These are phyloP conservation scores for Saccharomycopsis phalli DNA, from an alignment of 1,139 yeast genomes.

Conservation along the genomic window DNA sequence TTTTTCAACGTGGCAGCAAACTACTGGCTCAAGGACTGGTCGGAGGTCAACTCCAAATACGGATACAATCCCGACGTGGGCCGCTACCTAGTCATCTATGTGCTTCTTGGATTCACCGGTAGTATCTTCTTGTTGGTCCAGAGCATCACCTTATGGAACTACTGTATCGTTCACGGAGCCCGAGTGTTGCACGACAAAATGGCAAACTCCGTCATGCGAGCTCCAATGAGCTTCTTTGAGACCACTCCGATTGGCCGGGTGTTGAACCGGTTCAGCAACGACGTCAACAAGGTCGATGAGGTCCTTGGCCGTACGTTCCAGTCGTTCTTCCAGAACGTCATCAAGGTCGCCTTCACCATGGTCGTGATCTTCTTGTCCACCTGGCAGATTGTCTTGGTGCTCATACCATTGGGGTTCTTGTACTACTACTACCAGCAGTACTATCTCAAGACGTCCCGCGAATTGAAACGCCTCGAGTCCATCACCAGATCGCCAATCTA, in stretches of 20 bases:
- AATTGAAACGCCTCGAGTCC: conserved; percentile 88
- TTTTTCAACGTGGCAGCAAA: conserved; percentile 55
- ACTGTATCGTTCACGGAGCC: conserved; percentile 80
- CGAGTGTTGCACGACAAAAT: conserved; percentile 65
- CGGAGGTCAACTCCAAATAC: conserved; percentile 66
- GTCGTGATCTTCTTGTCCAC: conserved; percentile 80
- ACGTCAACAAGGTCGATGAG: conserved; percentile 88
- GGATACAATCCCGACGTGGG: conserved; percentile 67
- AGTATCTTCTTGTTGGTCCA: conserved; percentile 56
- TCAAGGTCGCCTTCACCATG: conserved; percentile 73
- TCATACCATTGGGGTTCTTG: conserved; percentile 61
- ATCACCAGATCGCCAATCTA: conserved; percentile 89
- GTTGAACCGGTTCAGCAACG: conserved; percentile 88
- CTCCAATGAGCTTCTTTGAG: conserved; percentile 97
- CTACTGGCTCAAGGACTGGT: conserved; percentile 96
- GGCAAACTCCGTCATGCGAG: conserved; percentile 74
- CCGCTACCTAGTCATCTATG: conserved; percentile 67
- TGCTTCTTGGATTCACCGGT: conserved; percentile 63
- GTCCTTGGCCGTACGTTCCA: conserved; percentile 75
- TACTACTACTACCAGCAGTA: conserved; percentile 83
- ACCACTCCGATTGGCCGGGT: conserved; percentile 96
- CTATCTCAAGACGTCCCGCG: conserved; percentile 85
- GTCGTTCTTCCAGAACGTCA: conserved; percentile 66
- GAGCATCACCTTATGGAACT: conserved; percentile 67
- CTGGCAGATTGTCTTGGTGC: conserved; percentile 71